Base-by-base conservation (phyloP, 2,329 filamentous ascomycete genomes). In the Periconia digitata region DNA sequence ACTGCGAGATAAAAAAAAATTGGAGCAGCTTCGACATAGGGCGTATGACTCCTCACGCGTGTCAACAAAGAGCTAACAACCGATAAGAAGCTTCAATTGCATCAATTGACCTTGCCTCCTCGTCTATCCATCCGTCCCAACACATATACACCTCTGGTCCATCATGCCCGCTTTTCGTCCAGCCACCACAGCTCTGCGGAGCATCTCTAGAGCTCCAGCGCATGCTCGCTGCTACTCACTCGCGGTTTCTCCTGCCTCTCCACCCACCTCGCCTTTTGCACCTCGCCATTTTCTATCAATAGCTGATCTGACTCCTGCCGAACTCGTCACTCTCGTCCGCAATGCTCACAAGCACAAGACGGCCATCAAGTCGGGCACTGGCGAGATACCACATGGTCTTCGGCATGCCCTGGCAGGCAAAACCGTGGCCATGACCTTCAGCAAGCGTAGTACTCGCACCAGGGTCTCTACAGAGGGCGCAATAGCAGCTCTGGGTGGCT, bases 341-440 rank as follows among this genome's bases (percentile, higher is more conserved):
- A 92, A 92, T 84, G 92, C 90, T 43, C 79, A 84, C 20, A 74
- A 80, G 37, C 84, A 90, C 76, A 97, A 97, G 73, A 73, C 82
- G 46, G 78, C 84, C 47, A 84, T 92, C 76, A 95, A 95, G 71
- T 82, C 84, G 17, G 55, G 50, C 21, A 67, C 64, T 15, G 83
- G 84, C 39, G 76, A 80, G 45, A 74, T 82, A 40, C 83, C 87
- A 3, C 70, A 76, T 43, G 75, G 78, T 37, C 75, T 95, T 46
- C 75, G 80, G 45, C 79, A 80, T 35, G 77, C 82, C 10, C 75
- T 99, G 54, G 74, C 81, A 1, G 89, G 90, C 44, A 85, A 90
- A 72, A 92, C 91, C 0, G 83, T 99, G 24, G 92, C 94, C 58
- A 87, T 99, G 85, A 90, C 95, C 80, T 99, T 99, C 79, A 95